Conservation (phyloP, 2,329 filamentous ascomycete species). For the Diplodia seriata region DNA sequence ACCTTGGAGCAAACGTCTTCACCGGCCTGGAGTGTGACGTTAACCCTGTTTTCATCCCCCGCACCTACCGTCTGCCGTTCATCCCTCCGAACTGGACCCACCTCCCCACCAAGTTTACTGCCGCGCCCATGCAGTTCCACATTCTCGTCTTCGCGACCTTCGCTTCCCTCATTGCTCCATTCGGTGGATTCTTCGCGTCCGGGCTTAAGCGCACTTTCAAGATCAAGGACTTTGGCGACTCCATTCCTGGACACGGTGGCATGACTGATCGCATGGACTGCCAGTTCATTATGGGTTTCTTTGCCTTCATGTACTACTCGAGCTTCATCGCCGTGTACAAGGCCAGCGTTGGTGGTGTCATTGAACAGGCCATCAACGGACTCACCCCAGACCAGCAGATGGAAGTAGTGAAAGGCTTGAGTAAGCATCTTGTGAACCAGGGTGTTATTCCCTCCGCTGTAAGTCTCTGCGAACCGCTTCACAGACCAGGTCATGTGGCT, state of each 20-base stretch:
- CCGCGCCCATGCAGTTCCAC: constrained; percentile 92
- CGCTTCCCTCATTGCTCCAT: constrained; percentile 94
- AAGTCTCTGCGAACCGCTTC: constrained; percentile 23
- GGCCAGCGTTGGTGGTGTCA: constrained; percentile 81
- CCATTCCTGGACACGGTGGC: constrained; percentile 94
- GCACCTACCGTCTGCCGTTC: constrained; percentile 71
- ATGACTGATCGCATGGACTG: constrained; percentile 99
- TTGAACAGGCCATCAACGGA: constrained; percentile 92
- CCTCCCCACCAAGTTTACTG: constrained; percentile 72
- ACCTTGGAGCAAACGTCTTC: constrained; percentile 91
- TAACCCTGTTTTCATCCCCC: constrained; percentile 88
- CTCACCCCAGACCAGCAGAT: constrained; percentile 86
- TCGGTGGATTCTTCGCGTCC: constrained; percentile 97
- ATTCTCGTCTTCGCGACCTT: constrained; percentile 90
- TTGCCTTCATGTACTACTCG: constrained; percentile 98
- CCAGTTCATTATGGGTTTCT: constrained; percentile 99
- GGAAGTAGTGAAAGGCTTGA: constrained; percentile 70
- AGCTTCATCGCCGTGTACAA: constrained; percentile 93
- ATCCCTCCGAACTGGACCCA: constrained; percentile 70
- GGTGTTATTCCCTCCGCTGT: constrained; percentile 64
- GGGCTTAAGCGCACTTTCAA: constrained; percentile 98
- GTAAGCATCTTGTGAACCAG: constrained; percentile 70
- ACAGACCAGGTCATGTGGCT: not conserved
- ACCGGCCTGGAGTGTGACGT: constrained; percentile 87
- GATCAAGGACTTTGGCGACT: constrained; percentile 99